These are phyloP conservation scores for Colletotrichum aenigma DNA, from an alignment of 2,329 filamentous ascomycete genomes.

Conservation along the genomic window DNA sequence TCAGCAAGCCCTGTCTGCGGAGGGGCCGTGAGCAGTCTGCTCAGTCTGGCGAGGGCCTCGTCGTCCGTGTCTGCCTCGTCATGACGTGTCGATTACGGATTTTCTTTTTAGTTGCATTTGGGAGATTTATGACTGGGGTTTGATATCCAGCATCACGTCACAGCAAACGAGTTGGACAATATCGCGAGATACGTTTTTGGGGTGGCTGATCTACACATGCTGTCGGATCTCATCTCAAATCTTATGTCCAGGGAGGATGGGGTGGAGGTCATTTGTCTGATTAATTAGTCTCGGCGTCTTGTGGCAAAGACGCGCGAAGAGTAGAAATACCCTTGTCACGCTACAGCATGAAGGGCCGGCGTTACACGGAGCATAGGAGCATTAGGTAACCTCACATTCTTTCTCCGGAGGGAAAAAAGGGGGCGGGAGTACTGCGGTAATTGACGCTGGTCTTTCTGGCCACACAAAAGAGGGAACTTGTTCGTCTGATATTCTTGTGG, in stretches of 20 bases:
- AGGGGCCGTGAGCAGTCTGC: slow-evolving; percentile 55
- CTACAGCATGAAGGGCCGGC: slow-evolving; percentile 8
- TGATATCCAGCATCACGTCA: neutral
- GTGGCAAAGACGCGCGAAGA: neutral
- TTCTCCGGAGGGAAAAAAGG: neutral
- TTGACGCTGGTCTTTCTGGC: neutral
- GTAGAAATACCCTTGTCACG: neutral
- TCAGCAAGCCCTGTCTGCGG: slow-evolving; percentile 51
- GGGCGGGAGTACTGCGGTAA: neutral
- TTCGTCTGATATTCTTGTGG: neutral
- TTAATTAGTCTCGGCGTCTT: neutral
- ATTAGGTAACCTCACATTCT: neutral
- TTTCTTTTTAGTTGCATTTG: neutral
- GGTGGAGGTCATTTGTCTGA: neutral
- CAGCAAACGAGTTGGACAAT: neutral
- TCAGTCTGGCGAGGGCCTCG: slow-evolving; percentile 45
- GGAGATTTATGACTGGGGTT: neutral
- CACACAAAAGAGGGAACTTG: neutral
- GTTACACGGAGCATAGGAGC: slow-evolving; percentile 1
- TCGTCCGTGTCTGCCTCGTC: slow-evolving; percentile 9
- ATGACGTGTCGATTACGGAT: neutral
- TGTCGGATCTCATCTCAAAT: neutral
- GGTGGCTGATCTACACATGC: neutral
- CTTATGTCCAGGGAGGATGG: neutral
- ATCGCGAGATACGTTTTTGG: neutral